Percentiles rank a stretch among this genome's conserved stretches.
Evolutionary conservation across 2,329 filamentous ascomycete genomes (phyloP).

Genomic region (Helotiales sp.): DNA sequence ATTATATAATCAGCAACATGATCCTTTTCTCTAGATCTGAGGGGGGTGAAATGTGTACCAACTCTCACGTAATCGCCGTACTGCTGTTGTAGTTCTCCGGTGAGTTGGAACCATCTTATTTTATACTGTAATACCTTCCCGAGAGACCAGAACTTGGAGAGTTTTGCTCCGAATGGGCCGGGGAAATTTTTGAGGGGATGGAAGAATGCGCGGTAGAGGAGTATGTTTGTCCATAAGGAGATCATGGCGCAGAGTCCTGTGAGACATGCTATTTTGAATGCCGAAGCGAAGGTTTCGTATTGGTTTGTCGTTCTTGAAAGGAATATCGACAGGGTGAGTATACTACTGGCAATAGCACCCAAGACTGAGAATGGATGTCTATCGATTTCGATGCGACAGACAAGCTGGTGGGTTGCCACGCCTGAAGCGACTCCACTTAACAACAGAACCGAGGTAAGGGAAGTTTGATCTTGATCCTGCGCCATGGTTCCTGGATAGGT

Average conservation of each 20-base stretch:
- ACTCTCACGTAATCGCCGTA: constrained; percentile 24
- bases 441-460: too few species aligned
- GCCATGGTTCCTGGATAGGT: too few species aligned
- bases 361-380: background rate
- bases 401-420: too few species aligned
- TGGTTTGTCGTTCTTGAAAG: background rate
- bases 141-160: constrained; percentile 24
- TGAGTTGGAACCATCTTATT: constrained; percentile 18
- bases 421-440: too few species aligned
- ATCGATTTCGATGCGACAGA: too few species aligned
- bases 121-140: constrained; percentile 8
- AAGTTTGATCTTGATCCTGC: too few species aligned
- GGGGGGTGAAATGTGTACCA: background rate
- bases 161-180: constrained; percentile 23
- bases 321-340: background rate
- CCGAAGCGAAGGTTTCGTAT: background rate
- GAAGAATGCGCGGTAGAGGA: constrained; percentile 26
- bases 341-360: background rate
- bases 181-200: constrained; percentile 25
- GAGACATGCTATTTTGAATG: background rate
- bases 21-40: background rate
- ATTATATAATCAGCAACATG: background rate
- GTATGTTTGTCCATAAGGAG: background rate
- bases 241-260: background rate
- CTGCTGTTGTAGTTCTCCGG: constrained; percentile 11